phyloP scores from a whole-genome alignment of 202 grass and related monocot genomes.

The Cymbopogon flexuosus region DNA sequence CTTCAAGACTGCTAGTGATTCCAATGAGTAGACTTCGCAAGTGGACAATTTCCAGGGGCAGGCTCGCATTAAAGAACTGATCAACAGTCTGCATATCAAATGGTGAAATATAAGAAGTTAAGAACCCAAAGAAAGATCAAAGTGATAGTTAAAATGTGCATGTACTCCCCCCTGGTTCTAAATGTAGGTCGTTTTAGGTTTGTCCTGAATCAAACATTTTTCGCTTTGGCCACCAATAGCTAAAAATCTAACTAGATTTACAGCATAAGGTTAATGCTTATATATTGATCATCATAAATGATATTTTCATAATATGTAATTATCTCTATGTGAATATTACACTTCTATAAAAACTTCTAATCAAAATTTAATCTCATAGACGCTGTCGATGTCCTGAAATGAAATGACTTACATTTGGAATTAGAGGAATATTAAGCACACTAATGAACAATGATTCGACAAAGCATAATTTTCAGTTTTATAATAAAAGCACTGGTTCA shows the following conservation, averaged over 20 bases:
- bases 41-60: slow-evolving; percentile 69
- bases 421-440: neutral
- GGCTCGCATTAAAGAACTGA: slow-evolving; percentile 72
- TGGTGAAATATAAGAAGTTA: slow-evolving; percentile 17
- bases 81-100: slow-evolving; percentile 64
- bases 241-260: neutral
- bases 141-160: slow-evolving; percentile 13
- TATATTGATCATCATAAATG: neutral
- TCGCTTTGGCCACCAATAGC: neutral
- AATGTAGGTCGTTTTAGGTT: neutral
- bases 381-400: neutral
- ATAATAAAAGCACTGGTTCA: neutral
- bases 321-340: neutral
- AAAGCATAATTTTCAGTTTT: neutral
- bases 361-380: neutral
- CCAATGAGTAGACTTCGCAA: slow-evolving; percentile 78
- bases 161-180: neutral
- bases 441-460: slow-evolving; percentile 12
- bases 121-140: slow-evolving; percentile 12
- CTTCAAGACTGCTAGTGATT: slow-evolving; percentile 68
- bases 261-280: neutral
- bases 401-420: neutral
- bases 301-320: neutral
- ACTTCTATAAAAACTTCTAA: neutral
- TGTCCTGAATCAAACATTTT: neutral